Percentiles rank a stretch among this genome's conserved stretches.
Conservation (phyloP, 78 protist genomes). For the Polysphondylium violaceum region DNA sequence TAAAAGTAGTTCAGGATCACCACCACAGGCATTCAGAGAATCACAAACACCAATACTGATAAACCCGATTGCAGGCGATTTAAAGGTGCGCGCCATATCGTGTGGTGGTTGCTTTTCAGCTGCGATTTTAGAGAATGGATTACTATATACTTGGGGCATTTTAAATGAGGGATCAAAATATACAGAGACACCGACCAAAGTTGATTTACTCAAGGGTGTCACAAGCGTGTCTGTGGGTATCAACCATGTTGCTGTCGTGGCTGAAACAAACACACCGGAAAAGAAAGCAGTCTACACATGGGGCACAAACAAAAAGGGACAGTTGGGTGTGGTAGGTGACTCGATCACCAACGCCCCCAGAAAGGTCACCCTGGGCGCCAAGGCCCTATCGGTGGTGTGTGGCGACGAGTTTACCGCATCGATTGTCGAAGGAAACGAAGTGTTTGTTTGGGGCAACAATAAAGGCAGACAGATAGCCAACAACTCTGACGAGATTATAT, state of each 20-base stretch:
- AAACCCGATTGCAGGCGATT: background rate
- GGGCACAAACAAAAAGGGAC: slow-evolving; percentile 61
- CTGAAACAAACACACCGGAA: slow-evolving; percentile 54
- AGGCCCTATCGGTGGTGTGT: slow-evolving; percentile 37
- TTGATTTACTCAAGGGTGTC: slow-evolving; percentile 60
- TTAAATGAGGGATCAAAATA: slow-evolving; percentile 25
- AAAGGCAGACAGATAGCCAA: slow-evolving; percentile 48
- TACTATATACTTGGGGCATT: slow-evolving; percentile 64
- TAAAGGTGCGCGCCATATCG: background rate
- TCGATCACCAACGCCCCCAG: slow-evolving; percentile 71
- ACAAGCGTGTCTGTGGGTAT: slow-evolving; percentile 31
- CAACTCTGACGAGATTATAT: slow-evolving; percentile 52
- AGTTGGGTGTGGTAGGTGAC: slow-evolving; percentile 69
- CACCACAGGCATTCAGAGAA: background rate
- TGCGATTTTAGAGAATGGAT: slow-evolving; percentile 57
- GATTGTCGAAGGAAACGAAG: slow-evolving; percentile 78
- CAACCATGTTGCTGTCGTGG: slow-evolving; percentile 63
- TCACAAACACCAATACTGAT: background rate
- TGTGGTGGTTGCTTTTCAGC: slow-evolving; percentile 73
- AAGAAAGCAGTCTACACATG: slow-evolving; percentile 45
- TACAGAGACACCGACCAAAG: slow-evolving; percentile 37
- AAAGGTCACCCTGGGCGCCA: slow-evolving; percentile 54
- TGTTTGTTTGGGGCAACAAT: slow-evolving; percentile 74
- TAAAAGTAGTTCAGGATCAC: background rate
- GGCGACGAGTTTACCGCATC: slow-evolving; percentile 72